Conservation (phyloP, 768 basidiomycete species). For the Kwoniella bestiolae region DNA sequence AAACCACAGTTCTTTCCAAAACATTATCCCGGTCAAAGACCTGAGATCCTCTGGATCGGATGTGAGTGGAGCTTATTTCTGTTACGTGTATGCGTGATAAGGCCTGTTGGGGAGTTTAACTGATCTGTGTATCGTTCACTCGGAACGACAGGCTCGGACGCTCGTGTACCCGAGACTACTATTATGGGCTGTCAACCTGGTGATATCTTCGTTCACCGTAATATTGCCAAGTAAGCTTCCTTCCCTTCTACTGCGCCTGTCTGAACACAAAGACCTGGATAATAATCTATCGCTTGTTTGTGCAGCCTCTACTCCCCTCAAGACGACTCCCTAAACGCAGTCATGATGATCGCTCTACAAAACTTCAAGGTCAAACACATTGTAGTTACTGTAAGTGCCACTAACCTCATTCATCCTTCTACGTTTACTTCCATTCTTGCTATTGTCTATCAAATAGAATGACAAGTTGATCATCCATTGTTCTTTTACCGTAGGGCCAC, state of each 20-base stretch:
- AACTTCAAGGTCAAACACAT: constrained; percentile 54
- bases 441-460: too few species aligned
- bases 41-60: constrained; percentile 52
- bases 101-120: not conserved
- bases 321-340: constrained; percentile 49
- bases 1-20: constrained; percentile 48
- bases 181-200: constrained; percentile 49
- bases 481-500: constrained; percentile 34
- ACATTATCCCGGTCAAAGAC: constrained; percentile 49
- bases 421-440: not conserved
- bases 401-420: not conserved
- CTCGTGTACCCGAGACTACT: constrained; percentile 49
- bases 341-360: constrained; percentile 49
- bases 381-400: constrained; percentile 41
- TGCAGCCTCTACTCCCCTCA: constrained; percentile 42
- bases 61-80: constrained; percentile 27
- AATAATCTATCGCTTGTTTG: not conserved
- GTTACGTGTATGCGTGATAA: too few species aligned
- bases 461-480: too few species aligned
- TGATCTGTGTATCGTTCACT: not conserved
- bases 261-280: too few species aligned
- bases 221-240: constrained; percentile 45
- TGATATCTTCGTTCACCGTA: constrained; percentile 49
- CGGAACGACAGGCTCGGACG: constrained; percentile 44
- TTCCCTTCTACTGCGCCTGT: not conserved